phyloP scores from a whole-genome alignment of 176 grass and related monocot species.

The Echinochloa phyllopogon region DNA sequence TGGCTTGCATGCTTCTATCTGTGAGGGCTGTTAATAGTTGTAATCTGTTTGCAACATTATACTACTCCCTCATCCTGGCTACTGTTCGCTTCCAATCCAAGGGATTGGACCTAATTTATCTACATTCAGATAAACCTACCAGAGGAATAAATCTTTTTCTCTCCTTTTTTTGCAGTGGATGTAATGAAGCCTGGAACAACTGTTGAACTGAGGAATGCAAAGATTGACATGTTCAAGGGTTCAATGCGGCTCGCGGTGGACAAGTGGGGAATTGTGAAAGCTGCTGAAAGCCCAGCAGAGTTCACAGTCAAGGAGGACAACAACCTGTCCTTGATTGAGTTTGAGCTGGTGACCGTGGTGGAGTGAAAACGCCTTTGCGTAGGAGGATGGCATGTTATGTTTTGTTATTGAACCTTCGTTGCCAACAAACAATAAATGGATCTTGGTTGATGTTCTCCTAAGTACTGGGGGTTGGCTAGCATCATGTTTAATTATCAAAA shows the following conservation, averaged over 20 bases:
- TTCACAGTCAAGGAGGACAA: slow-evolving; percentile 58
- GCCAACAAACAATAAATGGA: slow-evolving; percentile 38
- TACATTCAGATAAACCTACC: not conserved
- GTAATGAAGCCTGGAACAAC: slow-evolving; percentile 45
- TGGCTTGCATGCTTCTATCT: not conserved
- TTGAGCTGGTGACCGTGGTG: slow-evolving; percentile 55
- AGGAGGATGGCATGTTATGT: not conserved
- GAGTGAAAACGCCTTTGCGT: slow-evolving; percentile 26
- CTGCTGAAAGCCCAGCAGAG: slow-evolving; percentile 41
- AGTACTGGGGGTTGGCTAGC: not conserved
- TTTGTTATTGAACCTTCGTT: not conserved
- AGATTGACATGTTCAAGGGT: slow-evolving; percentile 65
- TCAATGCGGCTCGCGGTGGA: slow-evolving; percentile 57
- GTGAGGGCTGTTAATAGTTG: not conserved
- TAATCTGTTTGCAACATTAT: slow-evolving; percentile 7
- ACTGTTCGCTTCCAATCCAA: not conserved
- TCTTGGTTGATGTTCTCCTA: slow-evolving; percentile 35
- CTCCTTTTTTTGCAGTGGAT: slow-evolving; percentile 42
- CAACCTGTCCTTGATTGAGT: slow-evolving; percentile 63
- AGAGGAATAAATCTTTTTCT: not conserved
- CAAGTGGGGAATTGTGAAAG: slow-evolving; percentile 55
- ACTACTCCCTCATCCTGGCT: not conserved
- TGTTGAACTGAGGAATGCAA: slow-evolving; percentile 55
- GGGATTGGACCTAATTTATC: not conserved
- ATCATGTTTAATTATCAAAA: not conserved